Base-by-base conservation (phyloP, 352 stramenopile species). In the Phytophthora megakarya region DNA sequence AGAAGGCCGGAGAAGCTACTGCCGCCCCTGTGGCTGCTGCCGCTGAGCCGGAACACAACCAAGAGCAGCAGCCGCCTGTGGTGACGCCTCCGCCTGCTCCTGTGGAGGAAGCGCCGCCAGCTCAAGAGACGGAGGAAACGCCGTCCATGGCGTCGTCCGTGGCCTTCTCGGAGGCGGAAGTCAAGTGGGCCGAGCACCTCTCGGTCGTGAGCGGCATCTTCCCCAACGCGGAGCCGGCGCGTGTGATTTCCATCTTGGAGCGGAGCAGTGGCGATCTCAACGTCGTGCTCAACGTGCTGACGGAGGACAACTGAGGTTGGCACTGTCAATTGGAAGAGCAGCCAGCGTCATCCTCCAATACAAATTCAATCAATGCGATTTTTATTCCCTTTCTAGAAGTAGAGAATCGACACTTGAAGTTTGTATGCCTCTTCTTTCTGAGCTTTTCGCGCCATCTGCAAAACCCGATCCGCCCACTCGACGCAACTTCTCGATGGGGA, bases 261-360 rank as follows among this genome's bases (percentile, higher is more conserved):
- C 78, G 76, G 43, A 80, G 71, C 58, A 62, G 85, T 12, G 84
- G 84, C 55, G 73, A 93, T 52, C 72, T 93, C 44, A 83, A 90
- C 50, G 72, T 92, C 6, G 84, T 90, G 47, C 73, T 93, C 28
- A 88, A 93, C 61, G 70, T 78, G 58, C 68, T 93, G n/a, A 93
- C 88, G 52, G 82, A 91, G 56, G 76, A 78, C 52, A 75, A 64
- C 32, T 77, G 57, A 70, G 42, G 32, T 22, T 16, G 21, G 16
- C 18, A 13, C 2, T 38, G n/a, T n/a, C 21, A 19, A 40, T 32
- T 19, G 21, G 39, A 9, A 18, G 4, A 32, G 26, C 26, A 32
- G 26, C 26, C 26, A 32, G 18, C 12, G 18, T 35, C 30, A 7
- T 35, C 9, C 30, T 11, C 42, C 3, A 46, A 39, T 35, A 38